Evolutionary conservation across 768 basidiomycete genomes (phyloP).

Genomic region (Zangia roseola): DNA sequence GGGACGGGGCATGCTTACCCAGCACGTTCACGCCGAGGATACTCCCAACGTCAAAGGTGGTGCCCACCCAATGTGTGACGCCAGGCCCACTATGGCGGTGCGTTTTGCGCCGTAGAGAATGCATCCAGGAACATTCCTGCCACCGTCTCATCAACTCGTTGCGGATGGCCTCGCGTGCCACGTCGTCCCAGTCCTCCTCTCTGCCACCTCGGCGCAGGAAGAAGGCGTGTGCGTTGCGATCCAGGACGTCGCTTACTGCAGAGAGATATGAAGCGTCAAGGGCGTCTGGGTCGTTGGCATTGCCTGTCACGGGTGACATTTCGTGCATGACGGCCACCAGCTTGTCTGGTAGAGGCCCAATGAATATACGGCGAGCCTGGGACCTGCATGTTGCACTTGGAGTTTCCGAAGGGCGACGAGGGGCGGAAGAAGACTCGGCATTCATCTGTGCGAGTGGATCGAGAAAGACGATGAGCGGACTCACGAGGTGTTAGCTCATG

Average conservation of each 20-base stretch:
- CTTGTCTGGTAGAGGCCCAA: constrained; percentile 75
- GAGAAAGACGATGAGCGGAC: not conserved
- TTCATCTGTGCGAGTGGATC: constrained; percentile 11
- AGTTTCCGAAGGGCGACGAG: not conserved
- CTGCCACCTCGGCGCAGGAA: constrained; percentile 66
- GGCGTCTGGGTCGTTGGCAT: constrained; percentile 28
- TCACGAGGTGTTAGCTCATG: not conserved
- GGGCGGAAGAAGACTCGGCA: constrained; percentile 1
- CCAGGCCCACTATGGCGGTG: not conserved
- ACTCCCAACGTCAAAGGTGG: constrained; percentile 76
- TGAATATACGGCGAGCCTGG: constrained; percentile 56
- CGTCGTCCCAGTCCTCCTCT: constrained; percentile 64
- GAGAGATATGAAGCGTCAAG: constrained; percentile 35
- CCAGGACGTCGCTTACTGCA: constrained; percentile 40
- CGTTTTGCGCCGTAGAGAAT: constrained; percentile 35
- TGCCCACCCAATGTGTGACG: constrained; percentile 60
- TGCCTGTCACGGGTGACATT: constrained; percentile 12
- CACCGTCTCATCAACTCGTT: constrained; percentile 61
- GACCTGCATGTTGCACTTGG: constrained; percentile 7
- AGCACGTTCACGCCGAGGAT: constrained; percentile 69
- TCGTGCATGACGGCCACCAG: constrained; percentile 43
- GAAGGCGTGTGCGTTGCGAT: constrained; percentile 59
- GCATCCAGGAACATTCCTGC: constrained; percentile 68
- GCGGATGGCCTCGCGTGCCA: constrained; percentile 46
- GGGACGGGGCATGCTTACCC: constrained; percentile 22